These are phyloP conservation scores for Zostera marina DNA, from an alignment of 116 monocot genomes.

Conservation along the genomic window DNA sequence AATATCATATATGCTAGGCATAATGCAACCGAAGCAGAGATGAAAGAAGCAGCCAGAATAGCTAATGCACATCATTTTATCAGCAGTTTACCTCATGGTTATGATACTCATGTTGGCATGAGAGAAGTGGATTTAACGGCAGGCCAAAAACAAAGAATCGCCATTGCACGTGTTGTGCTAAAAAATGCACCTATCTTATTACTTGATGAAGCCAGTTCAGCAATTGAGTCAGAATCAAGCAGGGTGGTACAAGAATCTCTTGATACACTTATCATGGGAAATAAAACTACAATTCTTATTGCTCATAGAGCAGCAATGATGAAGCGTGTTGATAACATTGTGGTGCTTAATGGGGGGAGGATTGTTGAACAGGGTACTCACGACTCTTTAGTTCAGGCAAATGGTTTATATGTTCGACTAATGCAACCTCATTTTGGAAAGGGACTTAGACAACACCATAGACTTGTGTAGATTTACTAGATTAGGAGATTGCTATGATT, in stretches of 20 bases:
- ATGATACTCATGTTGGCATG: conserved; percentile 95
- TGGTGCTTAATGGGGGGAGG: conserved; percentile 83
- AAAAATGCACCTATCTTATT: conserved; percentile 96
- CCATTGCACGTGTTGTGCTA: conserved; percentile 80
- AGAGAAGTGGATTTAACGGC: conserved; percentile 86
- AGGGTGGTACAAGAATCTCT: conserved; percentile 92
- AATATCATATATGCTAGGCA: conserved; percentile 96
- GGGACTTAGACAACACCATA: conserved; percentile 55
- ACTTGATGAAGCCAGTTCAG: conserved; percentile 92
- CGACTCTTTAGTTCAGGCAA: conserved; percentile 68
- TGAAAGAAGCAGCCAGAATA: conserved; percentile 96
- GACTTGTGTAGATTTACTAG: conserved; percentile 28
- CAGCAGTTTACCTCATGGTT: conserved; percentile 92
- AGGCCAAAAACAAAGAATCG: conserved; percentile 93
- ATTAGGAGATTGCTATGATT: background rate
- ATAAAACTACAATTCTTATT: conserved; percentile 88
- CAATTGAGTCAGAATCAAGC: conserved; percentile 91
- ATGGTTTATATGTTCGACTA: conserved; percentile 83
- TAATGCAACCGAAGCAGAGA: conserved; percentile 82
- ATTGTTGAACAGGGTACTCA: conserved; percentile 94
- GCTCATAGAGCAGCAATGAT: conserved; percentile 95
- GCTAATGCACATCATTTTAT: conserved; percentile 99
- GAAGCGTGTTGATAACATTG: conserved; percentile 92
- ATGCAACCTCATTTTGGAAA: conserved; percentile 97
- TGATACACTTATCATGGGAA: conserved; percentile 87